Base-by-base conservation (phyloP, 2,329 filamentous ascomycete genomes). In the Colletotrichum plurivorum region DNA sequence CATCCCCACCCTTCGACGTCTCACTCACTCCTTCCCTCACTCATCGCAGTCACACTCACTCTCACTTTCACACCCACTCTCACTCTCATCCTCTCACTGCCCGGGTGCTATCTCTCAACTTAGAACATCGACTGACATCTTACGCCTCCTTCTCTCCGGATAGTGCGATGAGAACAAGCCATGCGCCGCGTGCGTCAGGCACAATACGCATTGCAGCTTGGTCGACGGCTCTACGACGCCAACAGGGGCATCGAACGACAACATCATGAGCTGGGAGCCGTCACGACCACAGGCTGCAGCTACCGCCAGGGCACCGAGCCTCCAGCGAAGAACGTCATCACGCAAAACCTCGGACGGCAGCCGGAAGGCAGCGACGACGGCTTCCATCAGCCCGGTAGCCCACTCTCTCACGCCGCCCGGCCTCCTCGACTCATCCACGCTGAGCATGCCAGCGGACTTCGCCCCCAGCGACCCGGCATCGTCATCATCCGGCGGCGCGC, bases 121-220 rank as follows among this genome's bases (percentile, higher is more conserved):
- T 2, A 36, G 8, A 9, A 36, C 8, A 10, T 10, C 31, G 8
- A 10, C 31, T 36, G 31, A 36, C 31, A 36, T 36, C 31, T 10
- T 8, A 9, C 10, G 8, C 10, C 31, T 25, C 9, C 31, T 36
- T 36, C 31, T 36, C 31, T 10, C 10, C 31, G 10, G 8, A 10
- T 5, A 82, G 80, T 82, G 80, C 69, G 79, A 82, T 59, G 80
- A 82, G 71, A 75, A 74, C 6, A 74, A 72, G n/a, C 80, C 80
- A 4, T 82, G 80, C 67, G 73, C 71, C 20, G 79, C 79, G 6
- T 82, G 80, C 60, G 69, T 76, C 20, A 76, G 79, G 55, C 80
- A 82, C 67, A 74, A 75, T 18, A 73, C 81, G 5, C 67, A 75
- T 15, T 82, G 80, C 69, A 77, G 78, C 65, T 76, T 78, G 22